A percentile compares a stretch with the other conserved stretches of the same genome.
Evolutionary conservation across 1,139 yeast genomes (phyloP).

Genomic region (Zygosaccharomyces pseudobailii): DNA sequence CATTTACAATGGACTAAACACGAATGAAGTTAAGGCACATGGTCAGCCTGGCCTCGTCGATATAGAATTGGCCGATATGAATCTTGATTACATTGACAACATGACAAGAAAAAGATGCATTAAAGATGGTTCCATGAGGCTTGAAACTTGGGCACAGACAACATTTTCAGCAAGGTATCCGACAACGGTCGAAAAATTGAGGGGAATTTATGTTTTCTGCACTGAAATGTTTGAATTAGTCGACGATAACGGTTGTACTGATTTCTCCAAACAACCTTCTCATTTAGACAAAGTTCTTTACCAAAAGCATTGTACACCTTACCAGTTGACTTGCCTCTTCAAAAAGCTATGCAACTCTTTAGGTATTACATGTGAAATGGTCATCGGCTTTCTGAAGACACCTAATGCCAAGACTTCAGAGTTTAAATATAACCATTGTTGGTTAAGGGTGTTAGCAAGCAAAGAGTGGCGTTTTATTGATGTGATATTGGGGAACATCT

Average conservation of each 20-base stretch:
- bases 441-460: conserved; percentile 76
- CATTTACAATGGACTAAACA: conserved; percentile 48
- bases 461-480: conserved; percentile 80
- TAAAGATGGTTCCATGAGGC: conserved; percentile 34
- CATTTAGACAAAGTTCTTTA: conserved; percentile 33
- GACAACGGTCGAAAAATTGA: conserved; percentile 48
- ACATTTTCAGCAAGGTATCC: conserved; percentile 39
- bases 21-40: conserved; percentile 38
- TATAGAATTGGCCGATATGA: conserved; percentile 33
- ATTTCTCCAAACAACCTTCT: conserved; percentile 30
- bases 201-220: conserved; percentile 60
- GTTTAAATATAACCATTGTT: conserved; percentile 73
- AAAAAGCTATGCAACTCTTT: conserved; percentile 67
- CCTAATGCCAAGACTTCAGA: conserved; percentile 51
- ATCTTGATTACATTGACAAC: conserved; percentile 30
- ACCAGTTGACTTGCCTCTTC: conserved; percentile 73
- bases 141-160: conserved; percentile 39
- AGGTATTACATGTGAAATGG: conserved; percentile 68
- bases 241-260: conserved; percentile 34
- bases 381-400: conserved; percentile 77
- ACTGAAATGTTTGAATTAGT: conserved; percentile 46
- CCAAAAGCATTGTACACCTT: conserved; percentile 54
- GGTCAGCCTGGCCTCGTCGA: conserved; percentile 33
- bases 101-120: conserved; percentile 29
- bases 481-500: conserved; percentile 52